These are phyloP conservation scores for Mycena kentingensis DNA, from an alignment of 768 basidiomycete genomes.

Conservation along the genomic window DNA sequence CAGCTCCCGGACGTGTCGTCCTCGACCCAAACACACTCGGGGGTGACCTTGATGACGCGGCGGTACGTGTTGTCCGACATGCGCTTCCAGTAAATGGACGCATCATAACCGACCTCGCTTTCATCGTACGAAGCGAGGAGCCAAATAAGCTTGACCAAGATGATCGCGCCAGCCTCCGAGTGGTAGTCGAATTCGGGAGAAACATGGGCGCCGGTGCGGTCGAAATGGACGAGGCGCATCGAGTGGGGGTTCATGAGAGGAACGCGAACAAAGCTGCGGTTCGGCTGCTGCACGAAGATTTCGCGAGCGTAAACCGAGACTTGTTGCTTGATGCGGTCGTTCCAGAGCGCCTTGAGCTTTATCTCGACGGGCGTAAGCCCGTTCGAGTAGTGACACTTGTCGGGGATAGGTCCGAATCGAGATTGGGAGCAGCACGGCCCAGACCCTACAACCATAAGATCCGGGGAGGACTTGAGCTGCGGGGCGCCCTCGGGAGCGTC, in stretches of 20 bases:
- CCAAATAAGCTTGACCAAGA: conserved; percentile 26
- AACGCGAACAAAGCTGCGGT: conserved; percentile 24
- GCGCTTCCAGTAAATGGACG: conserved; percentile 25
- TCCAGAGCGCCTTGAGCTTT: background rate
- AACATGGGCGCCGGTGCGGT: conserved; percentile 22
- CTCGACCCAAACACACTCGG: background rate
- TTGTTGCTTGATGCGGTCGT: conserved; percentile 7
- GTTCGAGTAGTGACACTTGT: background rate
- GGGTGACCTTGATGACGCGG: conserved; percentile 6
- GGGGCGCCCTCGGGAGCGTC: too few species aligned
- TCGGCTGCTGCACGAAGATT: conserved; percentile 23
- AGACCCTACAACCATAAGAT: conserved; percentile 8
- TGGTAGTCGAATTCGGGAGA: conserved; percentile 23
- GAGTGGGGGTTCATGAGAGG: conserved; percentile 18
- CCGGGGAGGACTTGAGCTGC: conserved; percentile 7
- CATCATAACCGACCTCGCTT: conserved; percentile 25
- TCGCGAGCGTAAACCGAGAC: conserved; percentile 22
- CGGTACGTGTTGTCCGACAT: background rate
- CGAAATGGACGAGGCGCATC: conserved; percentile 21
- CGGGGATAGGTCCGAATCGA: background rate
- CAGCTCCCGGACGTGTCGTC: background rate
- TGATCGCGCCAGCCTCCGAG: conserved; percentile 1
- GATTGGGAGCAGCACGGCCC: conserved; percentile 5
- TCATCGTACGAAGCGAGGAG: conserved; percentile 22
- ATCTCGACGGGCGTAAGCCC: conserved; percentile 12